Percentiles rank a stretch among this genome's conserved stretches.
These are phyloP conservation scores for Podospora fimiseda DNA, from an alignment of 495 filamentous ascomycete species.

Conservation along the genomic window DNA sequence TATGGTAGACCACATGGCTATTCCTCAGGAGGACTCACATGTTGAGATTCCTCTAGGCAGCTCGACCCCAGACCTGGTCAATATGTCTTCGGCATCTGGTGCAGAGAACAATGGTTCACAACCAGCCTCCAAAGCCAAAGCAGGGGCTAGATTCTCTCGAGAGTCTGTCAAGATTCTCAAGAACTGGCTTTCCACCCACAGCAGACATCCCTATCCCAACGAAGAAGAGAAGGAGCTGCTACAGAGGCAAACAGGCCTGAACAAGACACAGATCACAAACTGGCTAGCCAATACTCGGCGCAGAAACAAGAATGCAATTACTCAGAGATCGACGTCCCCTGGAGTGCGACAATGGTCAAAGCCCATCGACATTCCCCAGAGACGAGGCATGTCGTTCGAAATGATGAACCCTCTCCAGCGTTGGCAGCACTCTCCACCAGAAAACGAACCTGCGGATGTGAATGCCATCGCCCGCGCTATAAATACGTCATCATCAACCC, in stretches of 20 bases:
- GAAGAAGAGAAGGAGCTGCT: slow-evolving; percentile 74
- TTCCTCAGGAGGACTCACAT: slow-evolving; percentile 43
- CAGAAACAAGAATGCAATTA: slow-evolving; percentile 58
- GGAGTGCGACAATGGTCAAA: slow-evolving; percentile 47
- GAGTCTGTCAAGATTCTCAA: slow-evolving; percentile 69
- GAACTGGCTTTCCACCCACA: slow-evolving; percentile 69
- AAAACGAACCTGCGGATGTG: slow-evolving; percentile 77
- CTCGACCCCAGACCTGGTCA: slow-evolving; percentile 34
- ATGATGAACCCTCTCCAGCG: slow-evolving; percentile 76
- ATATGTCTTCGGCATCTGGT: slow-evolving; percentile 3
- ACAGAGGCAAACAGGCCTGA: slow-evolving; percentile 65
- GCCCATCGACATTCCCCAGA: slow-evolving; percentile 60
- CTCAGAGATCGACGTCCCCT: slow-evolving; percentile 51
- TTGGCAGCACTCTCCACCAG: slow-evolving; percentile 81
- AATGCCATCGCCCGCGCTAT: slow-evolving; percentile 74
- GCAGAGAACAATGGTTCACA: slow-evolving; percentile 32
- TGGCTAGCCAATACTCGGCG: slow-evolving; percentile 84
- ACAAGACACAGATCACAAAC: slow-evolving; percentile 69
- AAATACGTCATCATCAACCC: slow-evolving; percentile 48
- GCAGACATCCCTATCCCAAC: slow-evolving; percentile 71
- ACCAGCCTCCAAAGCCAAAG: slow-evolving; percentile 33
- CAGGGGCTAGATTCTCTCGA: slow-evolving; percentile 61
- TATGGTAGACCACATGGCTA: slow-evolving; percentile 39
- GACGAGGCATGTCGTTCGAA: slow-evolving; percentile 44
- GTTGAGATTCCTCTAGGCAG: slow-evolving; percentile 31